Base-by-base conservation (phyloP, 352 stramenopile genomes). In the Phytopythium delawarense region DNA sequence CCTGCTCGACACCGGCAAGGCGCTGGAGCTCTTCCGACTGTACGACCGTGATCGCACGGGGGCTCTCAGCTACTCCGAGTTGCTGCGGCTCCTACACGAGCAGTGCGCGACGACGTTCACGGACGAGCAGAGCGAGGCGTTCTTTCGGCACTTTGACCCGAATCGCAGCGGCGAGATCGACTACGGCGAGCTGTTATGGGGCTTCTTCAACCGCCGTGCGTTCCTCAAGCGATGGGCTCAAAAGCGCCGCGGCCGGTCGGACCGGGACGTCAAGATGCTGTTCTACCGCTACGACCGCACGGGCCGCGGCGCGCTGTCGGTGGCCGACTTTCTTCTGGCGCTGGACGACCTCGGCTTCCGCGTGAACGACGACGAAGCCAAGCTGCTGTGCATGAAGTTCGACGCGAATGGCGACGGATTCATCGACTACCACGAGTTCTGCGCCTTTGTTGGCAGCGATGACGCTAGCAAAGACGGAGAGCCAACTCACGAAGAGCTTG, bases 401-500 rank as follows among this genome's bases (percentile, higher is more conserved):
- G 76, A 81, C 52, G 59, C 61, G 15, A 79, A 76, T 42, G 69
- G 70, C 49, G 78, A 87, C 53, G 80, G 72, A 6, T 83, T 67
- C 62, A 78, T 91, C 39, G 75, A 89, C 68, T 90, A 90, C 50
- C 64, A 78, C 58, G 71, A 78, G 32, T 88, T 92, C 56, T 65
- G 80, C 49, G 61, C 66, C n/a, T 90, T 79, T 59, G 63, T 84
- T 4, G 73, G 71, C 46, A 51, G 67, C 23, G 50, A 57, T 5
- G 45, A 64, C 0, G 42, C 37, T 4, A 42, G 21, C 1, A 37
- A 54, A 2, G 21, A 52, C 23, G 12, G 5, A 15, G 34, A 30
- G 3, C 0, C 46, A 4, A 20, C 46, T 20, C 21, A 23, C 16
- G 48, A 21, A 6, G 25, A 54, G 15, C 15, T 2, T 37, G 25